Evolutionary conservation across 2,329 filamentous ascomycete species (phyloP).

Genomic region (Thelonectria discophora): DNA sequence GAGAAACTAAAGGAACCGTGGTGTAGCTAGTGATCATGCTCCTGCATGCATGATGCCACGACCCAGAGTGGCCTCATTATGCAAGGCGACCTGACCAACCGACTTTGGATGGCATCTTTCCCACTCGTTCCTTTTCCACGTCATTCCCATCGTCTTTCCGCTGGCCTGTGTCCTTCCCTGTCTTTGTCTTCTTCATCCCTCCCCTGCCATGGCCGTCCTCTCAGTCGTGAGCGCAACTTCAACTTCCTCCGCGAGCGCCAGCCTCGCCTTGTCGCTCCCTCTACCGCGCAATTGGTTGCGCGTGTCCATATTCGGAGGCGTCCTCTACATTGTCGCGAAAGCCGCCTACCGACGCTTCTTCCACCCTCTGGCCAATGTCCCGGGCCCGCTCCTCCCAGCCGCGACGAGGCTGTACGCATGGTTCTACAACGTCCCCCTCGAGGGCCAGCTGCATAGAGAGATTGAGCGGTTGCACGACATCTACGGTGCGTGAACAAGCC

Average conservation of each 20-base stretch:
- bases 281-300: slow-evolving; percentile 15
- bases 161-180: not conserved
- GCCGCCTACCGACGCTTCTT: slow-evolving; percentile 20
- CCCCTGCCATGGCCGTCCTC: slow-evolving; percentile 9
- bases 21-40: no score
- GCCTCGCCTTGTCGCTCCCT: not conserved
- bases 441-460: slow-evolving; percentile 20
- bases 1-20: no score
- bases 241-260: not conserved
- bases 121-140: not conserved
- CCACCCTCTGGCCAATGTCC: slow-evolving; percentile 18
- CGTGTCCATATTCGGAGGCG: not conserved
- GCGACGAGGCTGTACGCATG: slow-evolving; percentile 22
- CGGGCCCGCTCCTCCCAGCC: slow-evolving; percentile 20
- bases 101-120: not conserved
- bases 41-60: not conserved
- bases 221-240: slow-evolving; percentile 1
- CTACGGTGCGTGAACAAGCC: slow-evolving; percentile 11
- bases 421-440: slow-evolving; percentile 19
- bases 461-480: slow-evolving; percentile 23
- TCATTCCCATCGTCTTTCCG: not conserved
- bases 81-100: not conserved
- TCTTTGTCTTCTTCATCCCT: not conserved
- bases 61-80: not conserved
- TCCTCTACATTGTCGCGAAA: slow-evolving; percentile 10